A percentile compares a stretch with the other conserved stretches of the same genome.
These are phyloP conservation scores for Pseudophaeomoniella oleicola DNA, from an alignment of 2,329 filamentous ascomycete species.

Conservation along the genomic window DNA sequence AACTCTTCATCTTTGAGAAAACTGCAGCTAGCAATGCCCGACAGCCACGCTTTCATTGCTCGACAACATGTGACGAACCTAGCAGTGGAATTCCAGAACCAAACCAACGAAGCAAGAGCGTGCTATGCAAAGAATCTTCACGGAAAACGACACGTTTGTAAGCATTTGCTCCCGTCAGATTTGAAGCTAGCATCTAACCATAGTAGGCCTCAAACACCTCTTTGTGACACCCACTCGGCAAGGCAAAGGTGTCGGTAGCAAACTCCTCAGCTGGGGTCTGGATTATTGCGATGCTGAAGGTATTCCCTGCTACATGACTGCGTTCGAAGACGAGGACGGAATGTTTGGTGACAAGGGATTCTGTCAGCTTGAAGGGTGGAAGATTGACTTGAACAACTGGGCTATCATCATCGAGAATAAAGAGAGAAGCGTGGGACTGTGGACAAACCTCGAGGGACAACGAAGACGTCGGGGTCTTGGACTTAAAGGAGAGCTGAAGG, in stretches of 20 bases:
- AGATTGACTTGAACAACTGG: not conserved
- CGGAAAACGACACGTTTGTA: not conserved
- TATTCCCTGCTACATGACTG: not conserved
- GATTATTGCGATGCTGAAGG: conserved; percentile 26
- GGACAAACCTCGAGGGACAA: not conserved
- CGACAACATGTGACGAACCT: too few relatives aligned
- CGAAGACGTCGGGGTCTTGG: not conserved
- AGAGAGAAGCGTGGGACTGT: not conserved
- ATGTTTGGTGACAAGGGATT: not conserved
- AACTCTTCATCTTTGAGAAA: too few relatives aligned
- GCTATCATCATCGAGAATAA: not conserved
- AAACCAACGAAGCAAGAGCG: not conserved
- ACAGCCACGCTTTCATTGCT: too few relatives aligned
- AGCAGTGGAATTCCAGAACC: not conserved
- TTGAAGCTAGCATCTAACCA: not conserved
- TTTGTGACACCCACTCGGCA: conserved; percentile 21
- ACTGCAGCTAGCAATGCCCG: too few relatives aligned
- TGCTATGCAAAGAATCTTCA: not conserved
- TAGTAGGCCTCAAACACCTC: not conserved
- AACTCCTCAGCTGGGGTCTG: conserved; percentile 34
- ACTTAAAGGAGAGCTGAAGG: not conserved
- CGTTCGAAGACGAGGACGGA: not conserved
- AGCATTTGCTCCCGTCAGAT: not conserved
- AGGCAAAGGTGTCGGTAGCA: conserved; percentile 30
- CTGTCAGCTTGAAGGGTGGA: not conserved